Percentiles rank a stretch among this genome's conserved stretches.
phyloP scores from a whole-genome alignment of 2,329 filamentous ascomycete species.

The Aureobasidium melanogenum region DNA sequence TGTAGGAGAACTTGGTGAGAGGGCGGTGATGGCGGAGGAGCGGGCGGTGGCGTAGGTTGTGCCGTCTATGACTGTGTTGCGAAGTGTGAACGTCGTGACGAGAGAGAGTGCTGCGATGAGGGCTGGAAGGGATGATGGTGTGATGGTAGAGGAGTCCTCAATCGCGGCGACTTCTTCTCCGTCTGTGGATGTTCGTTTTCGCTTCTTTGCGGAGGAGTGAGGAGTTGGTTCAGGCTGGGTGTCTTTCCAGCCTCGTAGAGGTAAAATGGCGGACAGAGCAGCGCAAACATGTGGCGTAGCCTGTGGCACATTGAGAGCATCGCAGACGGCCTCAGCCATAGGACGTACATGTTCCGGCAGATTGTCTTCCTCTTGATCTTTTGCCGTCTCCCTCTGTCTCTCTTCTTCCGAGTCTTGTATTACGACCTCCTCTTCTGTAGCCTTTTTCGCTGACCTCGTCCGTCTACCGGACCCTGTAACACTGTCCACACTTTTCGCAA shows the following conservation, averaged over 20 bases:
- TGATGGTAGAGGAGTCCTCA: constrained; percentile 14
- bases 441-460: not conserved
- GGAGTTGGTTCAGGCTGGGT: not conserved
- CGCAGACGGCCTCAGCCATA: constrained; percentile 47
- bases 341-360: constrained; percentile 11
- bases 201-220: not conserved
- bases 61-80: not conserved
- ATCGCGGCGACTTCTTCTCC: not conserved
- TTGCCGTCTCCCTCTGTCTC: not conserved
- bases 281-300: constrained; percentile 18
- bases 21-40: not conserved
- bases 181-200: constrained; percentile 1
- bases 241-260: not conserved
- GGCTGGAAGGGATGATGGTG: not conserved
- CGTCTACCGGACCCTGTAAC: not conserved
- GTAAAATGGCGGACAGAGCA: constrained; percentile 16
- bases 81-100: constrained; percentile 1
- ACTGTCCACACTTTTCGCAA: not conserved
- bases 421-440: not conserved
- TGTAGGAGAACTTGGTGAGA: not conserved
- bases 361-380: not conserved
- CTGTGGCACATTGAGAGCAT: constrained; percentile 14
- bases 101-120: constrained; percentile 5
- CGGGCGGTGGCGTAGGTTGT: not conserved
- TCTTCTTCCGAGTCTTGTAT: not conserved